phyloP scores from a whole-genome alignment of 192 early-diverging fungal species.

The Coemansia biformis region DNA sequence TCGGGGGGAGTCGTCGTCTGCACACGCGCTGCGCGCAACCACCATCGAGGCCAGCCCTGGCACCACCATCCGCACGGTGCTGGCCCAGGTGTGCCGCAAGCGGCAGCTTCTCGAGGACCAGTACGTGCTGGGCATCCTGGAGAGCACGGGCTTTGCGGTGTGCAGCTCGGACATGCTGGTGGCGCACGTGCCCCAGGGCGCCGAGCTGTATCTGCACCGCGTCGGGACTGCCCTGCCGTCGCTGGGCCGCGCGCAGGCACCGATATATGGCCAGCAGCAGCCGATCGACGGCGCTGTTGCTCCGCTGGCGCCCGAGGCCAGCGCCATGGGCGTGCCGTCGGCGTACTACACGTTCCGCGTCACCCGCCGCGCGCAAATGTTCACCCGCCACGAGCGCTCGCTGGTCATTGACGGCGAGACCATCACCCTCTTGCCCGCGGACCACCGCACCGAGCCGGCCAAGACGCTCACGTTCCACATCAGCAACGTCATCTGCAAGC shows the following conservation, averaged over 20 bases:
- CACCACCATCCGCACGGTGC: slow-evolving; percentile 72
- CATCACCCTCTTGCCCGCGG: slow-evolving; percentile 81
- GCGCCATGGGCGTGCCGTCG: too few relatives aligned
- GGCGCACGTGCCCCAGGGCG: slow-evolving; percentile 45
- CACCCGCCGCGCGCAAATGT: slow-evolving; percentile 78
- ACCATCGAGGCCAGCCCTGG: slow-evolving; percentile 71
- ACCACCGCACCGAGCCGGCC: slow-evolving; percentile 74
- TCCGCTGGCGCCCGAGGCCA: too few relatives aligned
- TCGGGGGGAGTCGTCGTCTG: slow-evolving; percentile 18
- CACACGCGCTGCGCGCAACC: slow-evolving; percentile 82
- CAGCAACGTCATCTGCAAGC: slow-evolving; percentile 62
- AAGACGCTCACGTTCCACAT: slow-evolving; percentile 75
- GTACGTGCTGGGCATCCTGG: slow-evolving; percentile 79
- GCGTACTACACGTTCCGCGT: slow-evolving; percentile 76
- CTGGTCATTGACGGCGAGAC: slow-evolving; percentile 95
- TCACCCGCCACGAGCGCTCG: slow-evolving; percentile 75
- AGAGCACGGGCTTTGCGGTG: slow-evolving; percentile 62
- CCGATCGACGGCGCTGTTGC: too few relatives aligned
- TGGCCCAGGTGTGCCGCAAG: slow-evolving; percentile 81
- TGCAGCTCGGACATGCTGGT: slow-evolving; percentile 76
- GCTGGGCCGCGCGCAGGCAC: slow-evolving; percentile 8
- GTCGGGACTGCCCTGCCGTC: slow-evolving; percentile 18
- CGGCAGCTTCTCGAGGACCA: slow-evolving; percentile 78
- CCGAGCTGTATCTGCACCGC: slow-evolving; percentile 43
- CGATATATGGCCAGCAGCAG: slow-evolving; percentile 16